Percentiles rank a stretch among this genome's conserved stretches.
Evolutionary conservation across 208 protist genomes (phyloP).

Genomic region (Acanthamoeba culbertsoni): DNA sequence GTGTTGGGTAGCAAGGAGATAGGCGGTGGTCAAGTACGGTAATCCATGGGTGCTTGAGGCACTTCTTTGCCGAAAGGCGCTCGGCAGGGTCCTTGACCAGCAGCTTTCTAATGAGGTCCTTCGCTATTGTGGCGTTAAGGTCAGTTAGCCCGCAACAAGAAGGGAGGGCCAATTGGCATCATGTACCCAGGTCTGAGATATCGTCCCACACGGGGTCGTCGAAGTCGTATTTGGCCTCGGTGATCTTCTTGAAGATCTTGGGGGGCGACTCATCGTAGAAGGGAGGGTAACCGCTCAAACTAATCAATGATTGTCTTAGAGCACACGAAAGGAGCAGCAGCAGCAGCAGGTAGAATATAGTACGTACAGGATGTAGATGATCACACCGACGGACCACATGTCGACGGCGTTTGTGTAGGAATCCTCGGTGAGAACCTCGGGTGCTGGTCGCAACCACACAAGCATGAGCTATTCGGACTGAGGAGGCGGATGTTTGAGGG

Average conservation of each 20-base stretch:
- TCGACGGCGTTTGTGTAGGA: conserved; percentile 81
- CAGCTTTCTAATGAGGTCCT: conserved; percentile 77
- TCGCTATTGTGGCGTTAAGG: conserved; percentile 44
- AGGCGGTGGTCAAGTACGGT: neutral
- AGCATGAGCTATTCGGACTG: neutral
- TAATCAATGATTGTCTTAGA: too few species aligned
- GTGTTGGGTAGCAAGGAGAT: neutral
- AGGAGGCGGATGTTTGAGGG: neutral
- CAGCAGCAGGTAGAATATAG: neutral
- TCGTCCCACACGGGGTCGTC: conserved; percentile 67
- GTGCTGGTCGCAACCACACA: conserved; percentile 42
- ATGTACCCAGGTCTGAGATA: conserved; percentile 63
- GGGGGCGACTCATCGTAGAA: conserved; percentile 73
- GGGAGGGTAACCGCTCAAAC: conserved; percentile 73
- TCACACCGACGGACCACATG: conserved; percentile 81
- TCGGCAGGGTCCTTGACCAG: conserved; percentile 74
- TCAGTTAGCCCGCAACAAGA: too few species aligned
- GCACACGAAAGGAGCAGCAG: neutral
- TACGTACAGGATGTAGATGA: conserved; percentile 77
- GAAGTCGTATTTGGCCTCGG: conserved; percentile 72
- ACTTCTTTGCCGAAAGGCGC: conserved; percentile 72
- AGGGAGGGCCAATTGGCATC: neutral
- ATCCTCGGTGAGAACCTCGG: conserved; percentile 74
- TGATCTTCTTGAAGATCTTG: conserved; percentile 76
- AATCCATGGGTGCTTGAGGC: conserved; percentile 77